Percentiles rank a stretch among this genome's conserved stretches.
phyloP scores from a whole-genome alignment of 306 rosid genomes.

The Trifolium fragiferum region DNA sequence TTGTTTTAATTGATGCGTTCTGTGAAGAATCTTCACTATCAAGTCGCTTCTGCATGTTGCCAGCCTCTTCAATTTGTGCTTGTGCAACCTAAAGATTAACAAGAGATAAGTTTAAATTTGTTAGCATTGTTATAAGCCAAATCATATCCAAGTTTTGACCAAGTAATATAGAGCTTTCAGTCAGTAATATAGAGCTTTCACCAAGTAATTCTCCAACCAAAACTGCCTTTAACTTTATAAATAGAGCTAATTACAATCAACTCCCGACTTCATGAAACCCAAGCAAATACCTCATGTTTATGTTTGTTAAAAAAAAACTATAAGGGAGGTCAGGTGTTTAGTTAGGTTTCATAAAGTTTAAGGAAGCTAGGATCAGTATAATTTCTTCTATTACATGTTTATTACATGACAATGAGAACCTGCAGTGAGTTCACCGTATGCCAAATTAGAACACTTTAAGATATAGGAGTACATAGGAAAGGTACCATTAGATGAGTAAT shows the following conservation, averaged over 20 bases:
- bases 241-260: conserved; percentile 16
- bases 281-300: conserved; percentile 12
- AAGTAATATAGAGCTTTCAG: conserved; percentile 20
- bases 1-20: conserved; percentile 49
- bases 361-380: background rate
- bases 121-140: conserved; percentile 1
- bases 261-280: conserved; percentile 21
- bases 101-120: conserved; percentile 21
- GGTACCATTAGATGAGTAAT: conserved; percentile 12
- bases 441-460: conserved; percentile 25
- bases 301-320: background rate
- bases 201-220: conserved; percentile 23
- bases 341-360: background rate
- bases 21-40: conserved; percentile 64
- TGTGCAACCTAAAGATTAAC: conserved; percentile 68
- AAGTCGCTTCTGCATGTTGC: conserved; percentile 69
- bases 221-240: conserved; percentile 18
- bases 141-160: conserved; percentile 20
- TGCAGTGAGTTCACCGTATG: conserved; percentile 22
- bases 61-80: conserved; percentile 87
- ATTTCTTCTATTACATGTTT: conserved; percentile 34
- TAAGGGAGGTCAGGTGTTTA: conserved; percentile 16
- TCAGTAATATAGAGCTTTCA: conserved; percentile 12
- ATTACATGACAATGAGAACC: conserved; percentile 13
- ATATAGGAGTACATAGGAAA: conserved; percentile 24